These are phyloP conservation scores for Sarocladiaceae sp. DNA, from an alignment of 2,329 filamentous ascomycete genomes.

Conservation along the genomic window DNA sequence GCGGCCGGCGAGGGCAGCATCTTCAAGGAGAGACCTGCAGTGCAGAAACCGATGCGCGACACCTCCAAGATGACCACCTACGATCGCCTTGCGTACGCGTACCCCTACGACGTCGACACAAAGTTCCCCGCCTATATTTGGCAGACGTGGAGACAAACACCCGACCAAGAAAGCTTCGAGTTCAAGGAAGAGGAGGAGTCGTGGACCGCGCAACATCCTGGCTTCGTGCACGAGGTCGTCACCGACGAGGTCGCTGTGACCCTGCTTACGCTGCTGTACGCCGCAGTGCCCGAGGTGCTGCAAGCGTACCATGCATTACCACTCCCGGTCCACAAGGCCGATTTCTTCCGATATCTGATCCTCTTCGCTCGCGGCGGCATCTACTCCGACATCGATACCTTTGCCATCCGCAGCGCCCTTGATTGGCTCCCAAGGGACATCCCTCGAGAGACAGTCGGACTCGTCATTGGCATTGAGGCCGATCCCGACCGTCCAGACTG, in stretches of 20 bases:
- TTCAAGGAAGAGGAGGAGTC: conserved; percentile 82
- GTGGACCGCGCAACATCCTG: conserved; percentile 82
- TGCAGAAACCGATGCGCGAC: conserved; percentile 61
- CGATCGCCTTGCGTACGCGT: conserved; percentile 86
- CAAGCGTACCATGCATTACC: conserved; percentile 71
- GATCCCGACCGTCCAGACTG: conserved; percentile 91
- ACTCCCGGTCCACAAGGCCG: conserved; percentile 68
- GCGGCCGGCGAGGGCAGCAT: not conserved
- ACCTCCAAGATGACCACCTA: conserved; percentile 64
- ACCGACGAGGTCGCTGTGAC: conserved; percentile 82
- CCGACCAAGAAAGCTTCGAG: conserved; percentile 67
- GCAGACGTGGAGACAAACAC: conserved; percentile 96
- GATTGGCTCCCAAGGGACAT: conserved; percentile 83
- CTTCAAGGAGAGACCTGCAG: conserved; percentile 2
- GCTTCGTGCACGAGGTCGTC: conserved; percentile 93
- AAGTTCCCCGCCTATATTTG: conserved; percentile 98
- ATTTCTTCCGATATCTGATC: conserved; percentile 73
- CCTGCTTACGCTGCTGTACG: conserved; percentile 80
- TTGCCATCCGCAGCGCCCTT: conserved; percentile 71
- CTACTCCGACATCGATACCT: conserved; percentile 91
- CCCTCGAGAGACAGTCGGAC: conserved; percentile 69
- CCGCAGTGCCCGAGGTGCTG: conserved; percentile 69
- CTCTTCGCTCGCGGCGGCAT: conserved; percentile 54
- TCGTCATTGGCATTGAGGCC: conserved; percentile 92
- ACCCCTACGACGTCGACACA: conserved; percentile 79